Evolutionary conservation across 2,329 filamentous ascomycete species (phyloP).

Genomic region (Cercospora sp.): DNA sequence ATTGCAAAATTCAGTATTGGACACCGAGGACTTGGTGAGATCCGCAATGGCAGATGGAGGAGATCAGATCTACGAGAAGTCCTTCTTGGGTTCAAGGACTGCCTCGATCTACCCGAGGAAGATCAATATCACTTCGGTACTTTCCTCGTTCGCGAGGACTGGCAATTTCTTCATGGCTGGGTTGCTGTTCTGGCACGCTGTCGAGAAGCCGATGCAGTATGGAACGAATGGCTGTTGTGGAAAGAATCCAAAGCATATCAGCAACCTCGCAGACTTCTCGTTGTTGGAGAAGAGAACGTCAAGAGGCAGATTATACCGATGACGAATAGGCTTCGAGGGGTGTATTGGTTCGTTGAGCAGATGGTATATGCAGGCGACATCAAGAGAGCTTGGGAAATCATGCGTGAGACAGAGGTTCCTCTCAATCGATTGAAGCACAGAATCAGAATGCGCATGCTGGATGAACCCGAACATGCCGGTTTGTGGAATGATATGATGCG

Average conservation of each 20-base stretch:
- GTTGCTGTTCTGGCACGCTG: constrained; percentile 38
- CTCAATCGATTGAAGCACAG: constrained; percentile 28
- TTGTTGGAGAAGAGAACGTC: background rate
- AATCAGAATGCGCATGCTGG: constrained; percentile 31
- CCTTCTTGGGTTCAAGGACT: constrained; percentile 38
- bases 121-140: constrained; percentile 38
- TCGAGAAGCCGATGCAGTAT: constrained; percentile 33
- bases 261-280: constrained; percentile 25
- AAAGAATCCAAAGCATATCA: constrained; percentile 27
- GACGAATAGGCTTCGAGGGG: constrained; percentile 34
- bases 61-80: constrained; percentile 39
- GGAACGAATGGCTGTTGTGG: constrained; percentile 40
- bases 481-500: constrained; percentile 32
- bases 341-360: constrained; percentile 41
- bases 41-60: constrained; percentile 41
- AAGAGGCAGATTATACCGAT: constrained; percentile 3
- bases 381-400: constrained; percentile 35
- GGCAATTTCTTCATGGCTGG: constrained; percentile 40
- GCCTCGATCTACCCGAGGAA: constrained; percentile 28
- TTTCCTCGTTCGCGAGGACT: constrained; percentile 36
- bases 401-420: constrained; percentile 29
- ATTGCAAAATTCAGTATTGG: constrained; percentile 44
- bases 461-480: constrained; percentile 31
- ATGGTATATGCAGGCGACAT: constrained; percentile 35
- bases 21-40: constrained; percentile 39